Conservation (phyloP, 192 early-diverging fungal genomes). For the Podila minutissima region DNA sequence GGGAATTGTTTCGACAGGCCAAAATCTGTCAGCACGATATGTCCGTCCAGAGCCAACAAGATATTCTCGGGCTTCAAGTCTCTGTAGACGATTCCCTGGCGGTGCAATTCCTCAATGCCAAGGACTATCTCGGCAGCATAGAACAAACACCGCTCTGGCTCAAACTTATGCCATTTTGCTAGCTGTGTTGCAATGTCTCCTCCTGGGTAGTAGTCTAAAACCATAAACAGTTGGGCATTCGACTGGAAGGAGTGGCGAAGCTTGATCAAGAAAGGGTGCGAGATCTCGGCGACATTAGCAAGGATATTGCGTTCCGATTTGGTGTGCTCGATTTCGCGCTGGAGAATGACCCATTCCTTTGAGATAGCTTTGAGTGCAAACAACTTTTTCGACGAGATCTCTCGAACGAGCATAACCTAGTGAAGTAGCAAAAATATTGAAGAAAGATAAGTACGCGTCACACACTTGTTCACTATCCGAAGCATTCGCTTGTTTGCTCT, state of each 20-base stretch:
- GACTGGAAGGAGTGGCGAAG: constrained; percentile 93
- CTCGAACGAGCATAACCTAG: constrained; percentile 62
- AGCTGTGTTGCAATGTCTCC: constrained; percentile 94
- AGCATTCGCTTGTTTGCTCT: constrained; percentile 52
- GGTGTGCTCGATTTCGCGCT: constrained; percentile 83
- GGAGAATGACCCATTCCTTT: constrained; percentile 74
- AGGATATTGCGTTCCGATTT: constrained; percentile 89
- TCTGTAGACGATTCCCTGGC: constrained; percentile 88
- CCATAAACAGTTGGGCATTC: constrained; percentile 84
- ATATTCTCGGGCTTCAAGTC: constrained; percentile 86
- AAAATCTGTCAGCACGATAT: constrained; percentile 93
- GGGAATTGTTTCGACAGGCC: constrained; percentile 86
- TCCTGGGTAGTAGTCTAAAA: constrained; percentile 90
- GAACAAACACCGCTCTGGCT: constrained; percentile 80
- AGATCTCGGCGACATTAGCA: constrained; percentile 67
- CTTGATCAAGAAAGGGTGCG: constrained; percentile 93
- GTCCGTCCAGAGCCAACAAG: constrained; percentile 79
- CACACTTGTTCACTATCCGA: not conserved
- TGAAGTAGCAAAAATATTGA: constrained; percentile 3
- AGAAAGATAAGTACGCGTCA: not conserved
- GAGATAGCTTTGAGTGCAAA: constrained; percentile 65
- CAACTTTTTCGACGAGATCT: constrained; percentile 53
- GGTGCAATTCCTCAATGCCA: constrained; percentile 89
- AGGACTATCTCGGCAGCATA: constrained; percentile 91
- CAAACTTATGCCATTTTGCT: constrained; percentile 60